Evolutionary conservation across 192 early-diverging fungal species (phyloP).

Genomic region (Chytriomyces sp.): DNA sequence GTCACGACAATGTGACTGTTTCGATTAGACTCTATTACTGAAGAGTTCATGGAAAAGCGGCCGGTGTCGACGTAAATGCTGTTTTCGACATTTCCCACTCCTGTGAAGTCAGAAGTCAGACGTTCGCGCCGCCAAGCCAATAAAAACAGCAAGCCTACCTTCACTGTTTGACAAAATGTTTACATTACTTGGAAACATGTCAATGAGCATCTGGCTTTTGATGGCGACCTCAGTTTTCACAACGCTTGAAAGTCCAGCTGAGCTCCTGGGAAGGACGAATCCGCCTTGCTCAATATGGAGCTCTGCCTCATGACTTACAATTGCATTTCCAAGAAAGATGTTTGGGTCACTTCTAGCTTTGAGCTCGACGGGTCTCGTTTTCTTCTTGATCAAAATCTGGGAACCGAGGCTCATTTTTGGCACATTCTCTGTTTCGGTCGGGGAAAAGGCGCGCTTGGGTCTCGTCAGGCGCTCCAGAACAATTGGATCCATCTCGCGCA

Average conservation of each 20-base stretch:
- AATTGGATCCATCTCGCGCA: conserved; percentile 24
- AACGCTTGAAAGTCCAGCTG: too few relatives aligned
- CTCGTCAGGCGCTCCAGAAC: conserved; percentile 12
- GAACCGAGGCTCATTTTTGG: not conserved
- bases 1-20: not conserved
- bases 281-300: too few relatives aligned
- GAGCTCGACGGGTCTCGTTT: not conserved
- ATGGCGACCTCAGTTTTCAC: not conserved
- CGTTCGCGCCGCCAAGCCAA: too few relatives aligned
- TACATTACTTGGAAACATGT: not conserved
- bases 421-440: not conserved
- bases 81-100: too few relatives aligned
- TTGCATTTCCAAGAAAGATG: too few relatives aligned
- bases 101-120: too few relatives aligned
- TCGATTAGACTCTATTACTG: not conserved
- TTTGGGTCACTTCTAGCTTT: too few relatives aligned
- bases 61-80: too few relatives aligned
- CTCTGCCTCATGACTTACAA: too few relatives aligned
- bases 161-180: not conserved
- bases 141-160: too few relatives aligned
- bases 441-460: not conserved
- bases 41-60: too few relatives aligned
- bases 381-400: not conserved
- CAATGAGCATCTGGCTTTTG: not conserved
- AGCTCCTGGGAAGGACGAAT: too few relatives aligned